Percentiles rank a stretch among this genome's conserved stretches.
Evolutionary conservation across 1,284 basidiomycete species (phyloP).

Genomic region (Apiotrichum brassicae): DNA sequence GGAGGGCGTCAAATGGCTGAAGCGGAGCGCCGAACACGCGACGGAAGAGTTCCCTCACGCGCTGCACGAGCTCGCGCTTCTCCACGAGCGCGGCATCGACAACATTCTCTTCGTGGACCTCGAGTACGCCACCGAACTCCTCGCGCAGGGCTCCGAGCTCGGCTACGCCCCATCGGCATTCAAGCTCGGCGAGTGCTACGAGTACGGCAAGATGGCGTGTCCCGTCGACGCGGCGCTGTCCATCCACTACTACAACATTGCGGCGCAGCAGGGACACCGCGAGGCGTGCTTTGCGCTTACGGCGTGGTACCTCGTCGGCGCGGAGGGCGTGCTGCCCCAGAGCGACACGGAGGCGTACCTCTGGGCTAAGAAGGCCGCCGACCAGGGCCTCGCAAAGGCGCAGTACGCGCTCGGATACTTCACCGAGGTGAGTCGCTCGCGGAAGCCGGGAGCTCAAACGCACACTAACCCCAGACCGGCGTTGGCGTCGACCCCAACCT

Average conservation of each 20-base stretch:
- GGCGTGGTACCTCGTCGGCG: slow-evolving; percentile 98
- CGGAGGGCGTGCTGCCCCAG: slow-evolving; percentile 92
- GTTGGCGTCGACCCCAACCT: slow-evolving; percentile 68
- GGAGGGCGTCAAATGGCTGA: slow-evolving; percentile 98
- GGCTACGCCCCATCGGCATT: slow-evolving; percentile 95
- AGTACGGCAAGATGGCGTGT: slow-evolving; percentile 98
- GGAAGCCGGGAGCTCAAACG: background rate
- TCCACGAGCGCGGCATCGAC: slow-evolving; percentile 92
- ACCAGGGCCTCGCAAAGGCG: slow-evolving; percentile 80
- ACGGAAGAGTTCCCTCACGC: slow-evolving; percentile 95
- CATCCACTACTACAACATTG: slow-evolving; percentile 99
- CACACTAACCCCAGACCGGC: slow-evolving; percentile 54
- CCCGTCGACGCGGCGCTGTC: slow-evolving; percentile 95
- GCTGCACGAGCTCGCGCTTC: slow-evolving; percentile 85
- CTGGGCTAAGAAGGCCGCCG: slow-evolving; percentile 87
- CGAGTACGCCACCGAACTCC: slow-evolving; percentile 88
- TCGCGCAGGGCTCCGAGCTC: slow-evolving; percentile 90
- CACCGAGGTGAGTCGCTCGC: slow-evolving; percentile 57
- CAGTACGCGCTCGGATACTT: slow-evolving; percentile 98
- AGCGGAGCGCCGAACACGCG: slow-evolving; percentile 89
- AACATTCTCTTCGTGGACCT: slow-evolving; percentile 95
- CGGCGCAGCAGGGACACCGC: slow-evolving; percentile 91
- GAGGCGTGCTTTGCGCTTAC: slow-evolving; percentile 98
- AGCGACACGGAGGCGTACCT: slow-evolving; percentile 96
- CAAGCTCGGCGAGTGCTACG: slow-evolving; percentile 95